Conservation (phyloP, 106 monocot species). For the Phalaenopsis equestris region DNA sequence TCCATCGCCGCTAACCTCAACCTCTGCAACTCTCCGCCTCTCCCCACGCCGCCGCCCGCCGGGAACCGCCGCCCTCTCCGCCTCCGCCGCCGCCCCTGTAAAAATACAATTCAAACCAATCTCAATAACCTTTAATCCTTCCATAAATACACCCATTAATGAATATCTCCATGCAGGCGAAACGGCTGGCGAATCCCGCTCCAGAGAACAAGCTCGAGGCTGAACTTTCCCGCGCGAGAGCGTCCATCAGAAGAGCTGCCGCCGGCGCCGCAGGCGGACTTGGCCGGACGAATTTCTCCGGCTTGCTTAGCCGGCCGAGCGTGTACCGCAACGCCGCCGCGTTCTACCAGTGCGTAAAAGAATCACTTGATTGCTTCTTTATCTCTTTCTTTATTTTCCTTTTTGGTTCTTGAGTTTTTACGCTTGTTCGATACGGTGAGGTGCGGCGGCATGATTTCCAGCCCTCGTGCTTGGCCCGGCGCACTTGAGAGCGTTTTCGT, state of each 20-base stretch:
- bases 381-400: not conserved
- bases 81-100: not conserved
- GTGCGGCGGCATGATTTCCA: not conserved
- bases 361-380: not conserved
- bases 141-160: not conserved
- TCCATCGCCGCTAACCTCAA: not conserved
- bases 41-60: not conserved
- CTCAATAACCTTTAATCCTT: not conserved
- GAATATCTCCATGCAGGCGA: not conserved
- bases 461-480: not conserved
- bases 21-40: not conserved
- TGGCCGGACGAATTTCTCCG: not conserved
- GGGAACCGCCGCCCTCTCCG: not conserved
- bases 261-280: not conserved
- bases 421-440: not conserved
- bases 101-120: not conserved
- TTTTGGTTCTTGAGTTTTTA: not conserved
- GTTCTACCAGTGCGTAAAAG: constrained; percentile 21
- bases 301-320: constrained; percentile 7
- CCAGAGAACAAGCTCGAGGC: not conserved
- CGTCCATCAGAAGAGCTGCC: constrained; percentile 14
- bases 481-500: not conserved
- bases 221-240: constrained; percentile 15
- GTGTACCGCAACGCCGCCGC: constrained; percentile 41
- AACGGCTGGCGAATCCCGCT: not conserved